Base-by-base conservation (phyloP, 441 rosid species). In the Euphorbia corollata region DNA sequence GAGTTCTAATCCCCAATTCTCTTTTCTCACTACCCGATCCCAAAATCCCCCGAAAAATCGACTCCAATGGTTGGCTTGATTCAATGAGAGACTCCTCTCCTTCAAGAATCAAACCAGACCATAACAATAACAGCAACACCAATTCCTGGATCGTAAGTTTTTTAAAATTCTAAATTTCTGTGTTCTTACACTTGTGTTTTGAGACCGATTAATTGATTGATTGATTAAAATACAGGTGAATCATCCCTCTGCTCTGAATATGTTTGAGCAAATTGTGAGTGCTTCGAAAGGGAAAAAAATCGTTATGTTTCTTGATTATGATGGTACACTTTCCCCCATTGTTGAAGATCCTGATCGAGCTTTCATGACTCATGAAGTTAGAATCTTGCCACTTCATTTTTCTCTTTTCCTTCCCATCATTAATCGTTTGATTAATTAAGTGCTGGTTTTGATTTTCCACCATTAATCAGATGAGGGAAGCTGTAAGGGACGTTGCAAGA, bases 271-370 rank as follows among this genome's bases (percentile, higher is more conserved):
- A 61, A 87, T 92, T 41, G 82, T 74, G n/a, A 81, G 76, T 47
- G 88, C 82, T 57, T 87, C 98, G 0, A 70, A 64, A 65, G 96
- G 91, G 60, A 92, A 87, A 61, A 84, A 92, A 63, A 89, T 92
- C 24, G 95, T 87, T 19, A 92, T 92, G 96, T 92, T 92, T 75
- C 76, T 92, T 65, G 98, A 92, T 30, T 92, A 92, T 39, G 98
- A 92, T 50, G 98, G 98, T 45, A 92, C 96, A 38, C 91, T 92
- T 34, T 89, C 96, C 2, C 98, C 98, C 55, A 92, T 92, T 32
- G 98, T 92, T 16, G 85, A 84, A 53, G 90, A 92, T 61, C 98
- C 98, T 7, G 96, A 92, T 69, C 73, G 70, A 76, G 98, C 98
- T 71, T 89, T 84, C 84, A 91, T 91, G 98, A 86, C 95, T 67